Conservation (phyloP, 1,139 yeast genomes). For the Arxiozyma bovina region DNA sequence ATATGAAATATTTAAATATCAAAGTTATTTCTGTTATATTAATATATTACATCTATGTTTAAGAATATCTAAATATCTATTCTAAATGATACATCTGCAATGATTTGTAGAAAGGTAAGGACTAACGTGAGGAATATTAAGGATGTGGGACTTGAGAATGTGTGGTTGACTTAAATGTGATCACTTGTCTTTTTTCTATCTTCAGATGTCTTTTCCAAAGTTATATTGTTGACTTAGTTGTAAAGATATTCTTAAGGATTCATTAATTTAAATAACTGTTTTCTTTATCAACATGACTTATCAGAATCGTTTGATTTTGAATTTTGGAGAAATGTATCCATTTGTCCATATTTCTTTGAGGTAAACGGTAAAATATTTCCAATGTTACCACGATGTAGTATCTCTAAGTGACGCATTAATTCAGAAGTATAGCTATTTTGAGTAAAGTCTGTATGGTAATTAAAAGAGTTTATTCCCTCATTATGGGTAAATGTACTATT, state of each 20-base stretch:
- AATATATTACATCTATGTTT: too few species aligned
- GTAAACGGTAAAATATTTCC: constrained; percentile 3
- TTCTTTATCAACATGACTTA: neutral
- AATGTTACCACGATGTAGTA: constrained; percentile 2
- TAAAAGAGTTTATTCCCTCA: neutral
- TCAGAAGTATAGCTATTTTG: neutral
- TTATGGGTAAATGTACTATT: neutral
- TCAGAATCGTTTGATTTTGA: neutral
- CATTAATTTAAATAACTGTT: neutral
- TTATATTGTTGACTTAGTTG: neutral
- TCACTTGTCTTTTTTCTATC: too few species aligned
- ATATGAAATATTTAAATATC: neutral
- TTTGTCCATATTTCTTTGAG: constrained; percentile 2
- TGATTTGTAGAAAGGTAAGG: neutral
- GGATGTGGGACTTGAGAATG: neutral
- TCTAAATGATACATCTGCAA: too few species aligned
- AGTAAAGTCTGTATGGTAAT: too few species aligned
- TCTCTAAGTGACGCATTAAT: neutral
- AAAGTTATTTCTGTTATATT: neutral
- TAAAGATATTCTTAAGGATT: neutral
- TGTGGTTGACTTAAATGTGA: neutral
- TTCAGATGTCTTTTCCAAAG: neutral
- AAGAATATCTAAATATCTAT: too few species aligned
- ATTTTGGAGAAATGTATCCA: constrained; percentile 1
- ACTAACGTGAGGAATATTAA: neutral